Percentiles rank a stretch among this genome's conserved stretches.
Evolutionary conservation across 176 grass and related monocot genomes (phyloP).

Genomic region (Oryza coarctata): DNA sequence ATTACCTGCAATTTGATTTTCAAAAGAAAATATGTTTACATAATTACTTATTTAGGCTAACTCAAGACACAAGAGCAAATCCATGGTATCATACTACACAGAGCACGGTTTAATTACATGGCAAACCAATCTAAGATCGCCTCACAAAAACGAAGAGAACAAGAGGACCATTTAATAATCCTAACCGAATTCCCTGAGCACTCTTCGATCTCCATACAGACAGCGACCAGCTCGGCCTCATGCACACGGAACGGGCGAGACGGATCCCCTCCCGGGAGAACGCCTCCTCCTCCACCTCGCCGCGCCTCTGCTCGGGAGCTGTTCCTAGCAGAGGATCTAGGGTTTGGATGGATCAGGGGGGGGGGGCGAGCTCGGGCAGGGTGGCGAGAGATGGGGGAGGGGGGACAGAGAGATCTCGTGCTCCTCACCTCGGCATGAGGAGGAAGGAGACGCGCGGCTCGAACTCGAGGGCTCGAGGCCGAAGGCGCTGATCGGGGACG

Average conservation of each 20-base stretch:
- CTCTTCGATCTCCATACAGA: not conserved
- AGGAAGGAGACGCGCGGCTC: not conserved
- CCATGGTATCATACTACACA: not conserved
- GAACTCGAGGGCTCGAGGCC: not conserved
- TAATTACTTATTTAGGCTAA: not conserved
- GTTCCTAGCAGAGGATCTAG: not conserved
- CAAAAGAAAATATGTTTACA: not conserved
- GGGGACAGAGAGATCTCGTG: not conserved
- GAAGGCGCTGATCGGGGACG: not conserved
- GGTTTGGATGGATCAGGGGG: slow-evolving; percentile 10
- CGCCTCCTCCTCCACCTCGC: not conserved
- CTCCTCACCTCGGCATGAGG: not conserved
- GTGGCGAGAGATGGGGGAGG: not conserved
- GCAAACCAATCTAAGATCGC: not conserved
- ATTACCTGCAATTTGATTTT: not conserved
- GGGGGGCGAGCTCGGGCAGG: not conserved
- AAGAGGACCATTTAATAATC: not conserved
- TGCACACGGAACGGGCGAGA: not conserved
- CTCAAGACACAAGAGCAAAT: not conserved
- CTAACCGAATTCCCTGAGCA: not conserved
- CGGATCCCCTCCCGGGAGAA: not conserved
- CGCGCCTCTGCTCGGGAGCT: not conserved
- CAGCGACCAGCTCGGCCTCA: slow-evolving; percentile 9
- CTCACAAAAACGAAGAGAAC: not conserved
- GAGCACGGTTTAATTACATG: not conserved